Conservation (phyloP, 257 asterid species). For the Nicotiana sylvestris region DNA sequence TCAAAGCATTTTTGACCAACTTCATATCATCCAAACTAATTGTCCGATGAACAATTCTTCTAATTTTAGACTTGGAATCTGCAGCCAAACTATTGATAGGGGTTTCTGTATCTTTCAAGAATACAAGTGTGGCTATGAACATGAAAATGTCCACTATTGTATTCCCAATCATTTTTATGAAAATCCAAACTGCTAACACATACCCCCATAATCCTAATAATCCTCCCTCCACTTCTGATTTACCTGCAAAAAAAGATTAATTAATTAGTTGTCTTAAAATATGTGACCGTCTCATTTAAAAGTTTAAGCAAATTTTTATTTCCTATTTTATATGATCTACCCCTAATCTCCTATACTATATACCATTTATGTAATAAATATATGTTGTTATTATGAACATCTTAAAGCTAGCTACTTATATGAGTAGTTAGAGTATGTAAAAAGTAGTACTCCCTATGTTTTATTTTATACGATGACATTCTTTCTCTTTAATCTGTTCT, state of each 20-base stretch:
- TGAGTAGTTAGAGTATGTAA: no score
- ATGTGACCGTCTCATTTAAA: neutral
- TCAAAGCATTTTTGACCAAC: constrained; percentile 17
- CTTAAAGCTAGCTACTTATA: no score
- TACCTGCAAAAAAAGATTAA: neutral
- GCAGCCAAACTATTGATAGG: constrained; percentile 15
- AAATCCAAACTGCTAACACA: constrained; percentile 12
- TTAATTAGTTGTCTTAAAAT: no score
- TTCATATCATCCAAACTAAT: constrained; percentile 23
- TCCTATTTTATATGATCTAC: no score
- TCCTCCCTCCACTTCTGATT: neutral
- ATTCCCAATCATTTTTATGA: constrained; percentile 13
- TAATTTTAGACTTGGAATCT: neutral
- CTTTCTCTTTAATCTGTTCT: no score
- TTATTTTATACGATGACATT: no score
- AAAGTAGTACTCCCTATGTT: no score
- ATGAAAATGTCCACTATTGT: constrained; percentile 18
- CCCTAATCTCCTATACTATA: no score
- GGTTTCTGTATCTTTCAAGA: constrained; percentile 26
- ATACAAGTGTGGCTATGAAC: constrained; percentile 25
- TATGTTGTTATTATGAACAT: no score
- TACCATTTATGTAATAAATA: no score
- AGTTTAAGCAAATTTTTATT: no score
- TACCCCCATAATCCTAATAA: neutral
- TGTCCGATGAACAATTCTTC: constrained; percentile 20